Percentiles rank a stretch among this genome's conserved stretches.
Evolutionary conservation across 2,329 filamentous ascomycete genomes (phyloP).

Genomic region (Aspergillus sp.): DNA sequence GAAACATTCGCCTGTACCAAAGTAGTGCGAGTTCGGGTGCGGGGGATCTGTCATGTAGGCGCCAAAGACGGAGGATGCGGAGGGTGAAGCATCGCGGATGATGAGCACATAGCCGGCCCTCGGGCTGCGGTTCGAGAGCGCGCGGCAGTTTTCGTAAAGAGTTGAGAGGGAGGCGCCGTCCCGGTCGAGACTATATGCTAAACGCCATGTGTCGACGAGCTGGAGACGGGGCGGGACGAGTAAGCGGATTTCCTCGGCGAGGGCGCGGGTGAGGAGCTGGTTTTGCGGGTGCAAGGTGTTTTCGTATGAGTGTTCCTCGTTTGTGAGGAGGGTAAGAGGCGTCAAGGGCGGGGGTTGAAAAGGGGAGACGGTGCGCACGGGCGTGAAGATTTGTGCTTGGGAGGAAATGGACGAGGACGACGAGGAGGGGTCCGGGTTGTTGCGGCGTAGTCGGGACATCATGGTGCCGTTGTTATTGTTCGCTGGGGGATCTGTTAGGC

Average conservation of each 20-base stretch:
- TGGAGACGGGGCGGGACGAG: constrained; percentile 86
- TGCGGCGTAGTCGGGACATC: constrained; percentile 17
- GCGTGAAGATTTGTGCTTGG: constrained; percentile 43
- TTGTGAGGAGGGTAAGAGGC: constrained; percentile 66
- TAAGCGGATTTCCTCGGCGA: constrained; percentile 92
- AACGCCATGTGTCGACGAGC: constrained; percentile 81
- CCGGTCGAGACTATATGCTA: constrained; percentile 89
- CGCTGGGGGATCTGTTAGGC: constrained; percentile 56
- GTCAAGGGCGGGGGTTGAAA: constrained; percentile 89
- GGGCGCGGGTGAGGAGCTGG: constrained; percentile 67
- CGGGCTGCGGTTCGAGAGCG: constrained; percentile 65
- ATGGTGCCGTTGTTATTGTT: constrained; percentile 26
- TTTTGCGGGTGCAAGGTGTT: constrained; percentile 7
- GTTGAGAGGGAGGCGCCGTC: constrained; percentile 87
- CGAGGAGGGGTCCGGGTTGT: constrained; percentile 20
- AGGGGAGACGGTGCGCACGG: constrained; percentile 69
- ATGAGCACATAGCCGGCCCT: constrained; percentile 89
- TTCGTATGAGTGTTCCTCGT: constrained; percentile 62
- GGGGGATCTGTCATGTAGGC: constrained; percentile 92
- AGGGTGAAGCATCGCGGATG: constrained; percentile 68
- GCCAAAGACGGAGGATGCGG: constrained; percentile 69
- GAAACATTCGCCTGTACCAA: constrained; percentile 95
- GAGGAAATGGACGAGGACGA: constrained; percentile 51
- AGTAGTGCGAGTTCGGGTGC: constrained; percentile 81
- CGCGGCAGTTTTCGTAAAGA: constrained; percentile 77